Base-by-base conservation (phyloP, 441 rosid genomes). In the Gossypium gossypioides region DNA sequence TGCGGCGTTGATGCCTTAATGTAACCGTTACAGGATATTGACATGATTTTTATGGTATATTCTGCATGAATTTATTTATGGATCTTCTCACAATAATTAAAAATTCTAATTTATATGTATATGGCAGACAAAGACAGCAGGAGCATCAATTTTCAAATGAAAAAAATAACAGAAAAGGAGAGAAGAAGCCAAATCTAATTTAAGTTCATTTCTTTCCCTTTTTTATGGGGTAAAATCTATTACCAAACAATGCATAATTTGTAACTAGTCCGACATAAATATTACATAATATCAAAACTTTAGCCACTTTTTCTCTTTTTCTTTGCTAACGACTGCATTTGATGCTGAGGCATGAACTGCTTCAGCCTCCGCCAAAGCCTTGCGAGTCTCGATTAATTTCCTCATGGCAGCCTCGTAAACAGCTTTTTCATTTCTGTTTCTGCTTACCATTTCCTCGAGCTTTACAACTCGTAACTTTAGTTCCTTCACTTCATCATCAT, bases 271-370 rank as follows among this genome's bases (percentile, higher is more conserved):
- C 18, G 24, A 12, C 5, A 69, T 19, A 0, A 19, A 6, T 55
- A 9, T 25, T 3, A 24, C 57, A 58, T 71, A 22, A 22, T 27
- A 70, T 86, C 81, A 92, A 80, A 94, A 92, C 85, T 89, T 87
- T 6, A 92, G 97, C 97, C 97, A 91, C 82, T 83, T 90, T 84
- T 93, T 94, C 82, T 91, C 97, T 69, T 84, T 91, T 76, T 91
- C 97, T 84, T 83, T 86, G 75, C 86, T 80, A 42, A 69, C 82
- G n/a, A 95, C 83, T 32, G 88, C 86, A 57, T 77, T 79, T 48
- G 97, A 84, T 18, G 94, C 94, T 48, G 93, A 89, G 24, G 85
- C 87, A 44, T 91, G 96, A 77, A 83, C 79, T 75, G 88, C 90
- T 78, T 91, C 89, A 1, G 90, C 91, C 34, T 86, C 84, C n/a